A percentile compares a stretch with the other conserved stretches of the same genome.
These are phyloP conservation scores for Podila clonocystis DNA, from an alignment of 192 early-diverging fungal species.

Conservation along the genomic window DNA sequence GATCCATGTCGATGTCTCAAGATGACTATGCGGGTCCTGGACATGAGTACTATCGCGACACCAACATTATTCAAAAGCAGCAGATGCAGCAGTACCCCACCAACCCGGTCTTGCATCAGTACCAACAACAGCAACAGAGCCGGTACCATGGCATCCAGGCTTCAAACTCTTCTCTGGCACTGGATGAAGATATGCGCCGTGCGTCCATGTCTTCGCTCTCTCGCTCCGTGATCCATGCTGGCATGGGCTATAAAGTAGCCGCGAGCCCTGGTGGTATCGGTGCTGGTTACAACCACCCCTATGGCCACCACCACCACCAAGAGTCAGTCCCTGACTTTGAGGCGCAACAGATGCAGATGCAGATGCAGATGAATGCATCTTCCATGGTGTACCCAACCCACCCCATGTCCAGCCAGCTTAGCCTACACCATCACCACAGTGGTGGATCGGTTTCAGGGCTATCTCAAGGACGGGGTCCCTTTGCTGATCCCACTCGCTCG, in stretches of 20 bases:
- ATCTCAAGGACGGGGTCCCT: not conserved
- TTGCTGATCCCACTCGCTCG: slow-evolving; percentile 1
- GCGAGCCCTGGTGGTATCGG: not conserved
- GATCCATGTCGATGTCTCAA: slow-evolving; percentile 13
- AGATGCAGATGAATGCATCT: slow-evolving; percentile 1
- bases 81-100: slow-evolving; percentile 28
- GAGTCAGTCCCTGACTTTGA: not conserved
- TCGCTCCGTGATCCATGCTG: slow-evolving; percentile 7
- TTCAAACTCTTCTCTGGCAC: slow-evolving; percentile 19
- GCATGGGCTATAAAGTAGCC: slow-evolving; percentile 3
- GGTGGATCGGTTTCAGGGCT: not conserved
- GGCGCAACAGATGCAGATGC: not conserved
- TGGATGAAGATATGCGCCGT: slow-evolving; percentile 35
- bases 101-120: slow-evolving; percentile 17
- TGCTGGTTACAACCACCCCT: not conserved
- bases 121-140: slow-evolving; percentile 11
- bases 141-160: slow-evolving; percentile 18
- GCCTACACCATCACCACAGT: not conserved
- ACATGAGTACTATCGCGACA: slow-evolving; percentile 39
- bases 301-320: slow-evolving; percentile 7
- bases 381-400: slow-evolving; percentile 4
- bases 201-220: slow-evolving; percentile 32
- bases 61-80: slow-evolving; percentile 37
- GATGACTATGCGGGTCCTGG: slow-evolving; percentile 16
- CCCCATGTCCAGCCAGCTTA: not conserved